Conservation (phyloP, 2,329 filamentous ascomycete species). For the Epichloe glyceriae region DNA sequence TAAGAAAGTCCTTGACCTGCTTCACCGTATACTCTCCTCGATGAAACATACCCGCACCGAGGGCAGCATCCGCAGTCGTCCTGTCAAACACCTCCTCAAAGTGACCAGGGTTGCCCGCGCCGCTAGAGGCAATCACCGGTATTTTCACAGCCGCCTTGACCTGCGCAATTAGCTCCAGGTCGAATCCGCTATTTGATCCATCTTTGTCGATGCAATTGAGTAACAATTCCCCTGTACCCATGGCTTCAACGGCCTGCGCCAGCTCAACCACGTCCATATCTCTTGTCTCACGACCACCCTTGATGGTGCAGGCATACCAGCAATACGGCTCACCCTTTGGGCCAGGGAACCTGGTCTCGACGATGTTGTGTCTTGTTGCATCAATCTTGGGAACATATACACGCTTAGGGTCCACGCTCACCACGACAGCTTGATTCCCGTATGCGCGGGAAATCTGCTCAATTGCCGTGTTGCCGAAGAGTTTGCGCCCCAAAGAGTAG, state of each 20-base stretch:
- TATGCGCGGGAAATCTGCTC: conserved; percentile 91
- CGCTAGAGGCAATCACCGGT: conserved; percentile 89
- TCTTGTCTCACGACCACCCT: conserved; percentile 85
- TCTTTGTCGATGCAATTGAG: conserved; percentile 98
- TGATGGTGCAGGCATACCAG: conserved; percentile 98
- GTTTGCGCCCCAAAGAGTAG: conserved; percentile 52
- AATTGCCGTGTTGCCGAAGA: conserved; percentile 78
- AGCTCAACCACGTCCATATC: conserved; percentile 89
- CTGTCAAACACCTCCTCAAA: conserved; percentile 82
- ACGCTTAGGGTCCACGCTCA: conserved; percentile 86
- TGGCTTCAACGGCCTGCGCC: conserved; percentile 77
- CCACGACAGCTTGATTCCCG: conserved; percentile 91
- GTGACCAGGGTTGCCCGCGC: conserved; percentile 75
- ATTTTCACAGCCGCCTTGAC: conserved; percentile 83
- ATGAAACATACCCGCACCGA: conserved; percentile 97
- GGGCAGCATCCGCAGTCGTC: conserved; percentile 79
- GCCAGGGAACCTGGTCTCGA: conserved; percentile 57
- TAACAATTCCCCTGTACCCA: conserved; percentile 89
- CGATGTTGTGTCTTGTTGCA: conserved; percentile 59
- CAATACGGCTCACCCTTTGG: conserved; percentile 68
- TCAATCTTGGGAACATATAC: conserved; percentile 67
- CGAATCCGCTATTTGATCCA: conserved; percentile 87
- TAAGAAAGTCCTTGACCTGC: conserved; percentile 79
- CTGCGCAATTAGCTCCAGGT: conserved; percentile 77
- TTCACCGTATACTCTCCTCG: conserved; percentile 87